Evolutionary conservation across 2,329 filamentous ascomycete genomes (phyloP), one percentile per base, ranked within the genome.

Genomic region (Macrophomina pseudophaseolina): DNA sequence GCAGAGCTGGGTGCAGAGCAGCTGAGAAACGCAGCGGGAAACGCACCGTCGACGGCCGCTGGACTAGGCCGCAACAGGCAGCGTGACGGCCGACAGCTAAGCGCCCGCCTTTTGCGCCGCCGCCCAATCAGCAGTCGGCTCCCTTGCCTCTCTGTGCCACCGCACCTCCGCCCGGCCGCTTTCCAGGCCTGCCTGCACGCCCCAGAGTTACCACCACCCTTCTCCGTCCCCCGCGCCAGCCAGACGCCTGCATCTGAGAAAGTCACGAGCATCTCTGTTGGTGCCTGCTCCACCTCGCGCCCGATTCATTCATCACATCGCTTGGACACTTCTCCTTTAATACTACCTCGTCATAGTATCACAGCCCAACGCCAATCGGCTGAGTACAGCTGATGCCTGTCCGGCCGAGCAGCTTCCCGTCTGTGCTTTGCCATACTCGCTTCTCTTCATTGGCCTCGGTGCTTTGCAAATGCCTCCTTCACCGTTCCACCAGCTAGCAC

Each of bases 381-480:
- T 14, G 18, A 4, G 38, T 11, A 49, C 30, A 33, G 30, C 58
- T 38, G 42, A 28, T 28, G 53, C 35, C 23, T n/a, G 30, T 18
- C n/a, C 16, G 16, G 8, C 16, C 2, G 49, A 35, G 7, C 12
- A 16, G 23, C 54, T 0, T 44, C 9, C 16, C 23, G 56, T 48
- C 38, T 58, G 53, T 58, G 23, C 23, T 23, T 23, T 3, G 23
- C 23, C 23, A 2, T 23, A 2, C 23, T 23, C 23, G 23, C 23
- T 23, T 30, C 28, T 9, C 42, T 33, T 40, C 49, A 60, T 66
- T 66, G 48, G 53, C 59, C 69, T 38, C 78, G 74, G 70, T 89
- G 85, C 66, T 80, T 84, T 74, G 84, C 83, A 72, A 93, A 92
- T 2, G 90, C 88, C 68, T 91, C 89, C 65, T 85, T 82, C 18